Evolutionary conservation across 345 rosid genomes (phyloP).

Genomic region (Salix viminalis): DNA sequence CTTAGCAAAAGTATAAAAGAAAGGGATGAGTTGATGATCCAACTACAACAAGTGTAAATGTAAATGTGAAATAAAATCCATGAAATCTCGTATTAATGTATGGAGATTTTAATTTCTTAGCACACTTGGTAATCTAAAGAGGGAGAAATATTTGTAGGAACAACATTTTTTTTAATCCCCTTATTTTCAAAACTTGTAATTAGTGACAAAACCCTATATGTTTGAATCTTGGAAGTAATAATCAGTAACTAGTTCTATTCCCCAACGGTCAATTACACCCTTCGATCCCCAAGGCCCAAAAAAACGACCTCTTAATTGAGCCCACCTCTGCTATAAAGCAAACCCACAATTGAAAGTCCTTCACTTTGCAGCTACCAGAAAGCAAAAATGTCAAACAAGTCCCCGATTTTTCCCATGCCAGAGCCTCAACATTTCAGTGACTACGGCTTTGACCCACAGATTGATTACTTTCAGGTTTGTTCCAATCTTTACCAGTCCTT

Average conservation of each 20-base stretch:
- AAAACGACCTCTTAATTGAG: not conserved
- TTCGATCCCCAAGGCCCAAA: conserved; percentile 32
- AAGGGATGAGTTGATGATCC: too few species aligned
- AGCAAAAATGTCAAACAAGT: conserved; percentile 47
- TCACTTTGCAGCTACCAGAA: not conserved
- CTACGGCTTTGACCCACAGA: conserved; percentile 83
- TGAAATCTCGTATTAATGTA: too few species aligned
- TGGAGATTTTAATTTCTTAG: too few species aligned
- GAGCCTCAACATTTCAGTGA: conserved; percentile 77
- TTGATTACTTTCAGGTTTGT: conserved; percentile 72
- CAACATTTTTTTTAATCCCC: too few species aligned
- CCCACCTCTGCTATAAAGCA: not conserved
- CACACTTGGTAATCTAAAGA: too few species aligned
- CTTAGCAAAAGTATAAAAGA: too few species aligned
- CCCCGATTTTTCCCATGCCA: conserved; percentile 62
- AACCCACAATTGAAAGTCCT: not conserved
- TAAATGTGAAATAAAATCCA: too few species aligned
- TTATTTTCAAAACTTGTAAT: too few species aligned
- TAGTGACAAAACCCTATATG: too few species aligned
- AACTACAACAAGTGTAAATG: too few species aligned
- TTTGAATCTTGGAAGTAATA: too few species aligned
- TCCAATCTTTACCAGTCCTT: not conserved
- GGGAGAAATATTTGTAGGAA: too few species aligned
- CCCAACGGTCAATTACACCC: conserved; percentile 25
- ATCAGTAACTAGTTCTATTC: not conserved